phyloP scores from a whole-genome alignment of 1,284 basidiomycete species.

The Prillingera fragicola region DNA sequence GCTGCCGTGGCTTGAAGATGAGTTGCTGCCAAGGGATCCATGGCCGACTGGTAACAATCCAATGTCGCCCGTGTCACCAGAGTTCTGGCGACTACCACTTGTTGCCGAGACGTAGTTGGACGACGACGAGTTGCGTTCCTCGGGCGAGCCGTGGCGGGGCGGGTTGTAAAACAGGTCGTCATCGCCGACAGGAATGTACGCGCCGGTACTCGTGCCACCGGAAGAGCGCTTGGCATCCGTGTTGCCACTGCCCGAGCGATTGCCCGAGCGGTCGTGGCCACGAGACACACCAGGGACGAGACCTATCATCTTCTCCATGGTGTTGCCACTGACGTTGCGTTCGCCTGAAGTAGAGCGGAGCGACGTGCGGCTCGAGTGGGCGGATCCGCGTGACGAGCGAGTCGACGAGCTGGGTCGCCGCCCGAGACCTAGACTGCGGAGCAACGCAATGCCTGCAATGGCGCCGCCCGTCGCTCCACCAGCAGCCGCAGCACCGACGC shows the following conservation, averaged over 20 bases:
- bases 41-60: no score
- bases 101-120: neutral
- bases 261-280: neutral
- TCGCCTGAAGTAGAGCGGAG: no score
- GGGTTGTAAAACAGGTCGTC: conserved; percentile 16
- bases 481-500: neutral
- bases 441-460: conserved; percentile 6
- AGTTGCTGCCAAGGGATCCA: no score
- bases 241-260: neutral
- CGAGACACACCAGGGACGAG: neutral
- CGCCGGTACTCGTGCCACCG: conserved; percentile 5
- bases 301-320: conserved; percentile 16
- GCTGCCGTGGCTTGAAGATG: conserved; percentile 4
- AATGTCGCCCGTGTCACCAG: no score
- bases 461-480: neutral
- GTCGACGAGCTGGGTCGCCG: conserved; percentile 2
- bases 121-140: neutral
- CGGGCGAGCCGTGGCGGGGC: no score
- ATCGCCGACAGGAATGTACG: conserved; percentile 9
- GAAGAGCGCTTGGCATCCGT: conserved; percentile 9
- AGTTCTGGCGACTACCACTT: no score
- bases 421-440: conserved; percentile 12
- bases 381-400: neutral
- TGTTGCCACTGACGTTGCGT: conserved; percentile 18
- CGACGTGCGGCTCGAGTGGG: neutral